These are phyloP conservation scores for Sporothrix variecibatus DNA, from an alignment of 2,329 filamentous ascomycete species.

Conservation along the genomic window DNA sequence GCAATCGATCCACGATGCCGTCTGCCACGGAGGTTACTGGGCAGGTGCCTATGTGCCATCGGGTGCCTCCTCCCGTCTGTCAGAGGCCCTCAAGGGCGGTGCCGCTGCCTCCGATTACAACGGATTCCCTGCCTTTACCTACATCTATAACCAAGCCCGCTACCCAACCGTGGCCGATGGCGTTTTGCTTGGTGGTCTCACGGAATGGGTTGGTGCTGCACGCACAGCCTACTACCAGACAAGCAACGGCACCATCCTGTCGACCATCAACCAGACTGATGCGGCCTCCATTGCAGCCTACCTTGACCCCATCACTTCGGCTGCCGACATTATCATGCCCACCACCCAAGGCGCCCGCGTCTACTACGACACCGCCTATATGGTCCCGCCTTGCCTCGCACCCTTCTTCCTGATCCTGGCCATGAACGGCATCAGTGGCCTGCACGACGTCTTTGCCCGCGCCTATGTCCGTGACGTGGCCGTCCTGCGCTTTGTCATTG, in stretches of 20 bases:
- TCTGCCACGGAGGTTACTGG: constrained; percentile 44
- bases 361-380: constrained; percentile 45
- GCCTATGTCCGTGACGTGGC: constrained; percentile 26
- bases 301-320: constrained; percentile 39
- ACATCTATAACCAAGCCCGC: constrained; percentile 43
- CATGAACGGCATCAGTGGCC: constrained; percentile 37
- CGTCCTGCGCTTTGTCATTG: constrained; percentile 37
- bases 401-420: constrained; percentile 38
- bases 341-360: constrained; percentile 41
- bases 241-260: constrained; percentile 27
- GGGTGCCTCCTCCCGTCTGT: constrained; percentile 39
- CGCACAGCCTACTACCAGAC: constrained; percentile 32
- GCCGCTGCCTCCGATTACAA: constrained; percentile 37
- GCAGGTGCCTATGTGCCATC: constrained; percentile 40
- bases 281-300: constrained; percentile 37
- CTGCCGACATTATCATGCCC: constrained; percentile 37
- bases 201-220: constrained; percentile 28
- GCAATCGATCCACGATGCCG: constrained; percentile 36
- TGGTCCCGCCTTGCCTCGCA: constrained; percentile 42
- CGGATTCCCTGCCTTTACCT: constrained; percentile 38
- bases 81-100: constrained; percentile 35
- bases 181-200: constrained; percentile 35
- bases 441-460: not conserved
- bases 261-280: not conserved
- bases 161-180: constrained; percentile 38